phyloP scores from a whole-genome alignment of 2,329 filamentous ascomycete species.

The Seiridium unicorne region DNA sequence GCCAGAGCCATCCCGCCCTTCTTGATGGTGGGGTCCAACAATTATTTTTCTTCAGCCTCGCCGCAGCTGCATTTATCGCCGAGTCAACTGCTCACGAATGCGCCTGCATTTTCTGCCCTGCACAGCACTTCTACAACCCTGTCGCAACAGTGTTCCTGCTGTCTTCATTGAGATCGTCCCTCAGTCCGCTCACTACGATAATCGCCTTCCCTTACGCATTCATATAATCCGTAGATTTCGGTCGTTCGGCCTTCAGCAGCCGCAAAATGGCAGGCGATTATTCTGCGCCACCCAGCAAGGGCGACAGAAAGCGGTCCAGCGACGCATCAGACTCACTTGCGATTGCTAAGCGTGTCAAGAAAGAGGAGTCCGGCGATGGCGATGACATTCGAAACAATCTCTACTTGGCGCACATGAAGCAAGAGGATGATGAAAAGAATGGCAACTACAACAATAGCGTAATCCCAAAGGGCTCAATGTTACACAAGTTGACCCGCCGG shows the following conservation, averaged over 20 bases:
- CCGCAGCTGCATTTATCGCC: background rate
- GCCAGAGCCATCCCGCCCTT: background rate
- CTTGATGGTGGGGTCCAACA: background rate
- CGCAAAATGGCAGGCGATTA: constrained; percentile 14
- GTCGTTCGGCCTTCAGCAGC: background rate
- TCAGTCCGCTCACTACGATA: background rate
- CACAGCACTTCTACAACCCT: background rate
- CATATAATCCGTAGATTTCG: too few relatives aligned
- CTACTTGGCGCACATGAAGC: constrained; percentile 88
- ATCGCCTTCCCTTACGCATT: too few relatives aligned
- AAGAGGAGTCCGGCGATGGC: constrained; percentile 21
- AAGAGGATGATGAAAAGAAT: constrained; percentile 40
- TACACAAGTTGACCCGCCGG: constrained; percentile 73
- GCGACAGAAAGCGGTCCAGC: constrained; percentile 22
- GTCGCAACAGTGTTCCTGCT: background rate
- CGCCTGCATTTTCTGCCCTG: background rate
- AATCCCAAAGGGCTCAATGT: constrained; percentile 39
- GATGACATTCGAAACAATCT: constrained; percentile 59
- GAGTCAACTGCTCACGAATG: background rate
- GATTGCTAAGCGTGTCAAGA: constrained; percentile 25
- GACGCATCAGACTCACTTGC: constrained; percentile 20
- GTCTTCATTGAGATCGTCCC: background rate
- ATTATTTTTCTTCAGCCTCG: constrained; percentile 2
- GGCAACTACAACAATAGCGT: constrained; percentile 27
- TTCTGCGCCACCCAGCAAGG: background rate